Conservation (phyloP, 768 basidiomycete species). For the Serendipita sp. region DNA sequence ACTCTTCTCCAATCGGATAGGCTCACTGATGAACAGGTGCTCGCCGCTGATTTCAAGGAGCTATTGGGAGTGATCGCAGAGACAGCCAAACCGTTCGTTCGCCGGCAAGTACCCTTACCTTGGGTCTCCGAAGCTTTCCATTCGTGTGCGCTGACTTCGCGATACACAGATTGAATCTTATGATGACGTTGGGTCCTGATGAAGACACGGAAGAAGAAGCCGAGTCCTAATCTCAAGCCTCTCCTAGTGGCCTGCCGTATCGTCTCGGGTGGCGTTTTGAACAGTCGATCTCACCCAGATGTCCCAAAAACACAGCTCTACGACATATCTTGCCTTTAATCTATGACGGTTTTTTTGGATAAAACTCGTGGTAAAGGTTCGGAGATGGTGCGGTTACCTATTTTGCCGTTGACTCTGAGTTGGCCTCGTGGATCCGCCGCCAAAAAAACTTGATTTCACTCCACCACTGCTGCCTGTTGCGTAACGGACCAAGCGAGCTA, state of each 20-base stretch:
- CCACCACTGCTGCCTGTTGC: conserved; percentile 1
- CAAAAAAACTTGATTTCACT: background rate
- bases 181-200: conserved; percentile 41
- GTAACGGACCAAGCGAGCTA: background rate
- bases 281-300: background rate
- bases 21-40: conserved; percentile 61
- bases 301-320: no score
- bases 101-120: conserved; percentile 34
- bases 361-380: background rate
- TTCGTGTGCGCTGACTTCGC: background rate
- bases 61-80: conserved; percentile 36
- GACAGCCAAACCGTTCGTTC: conserved; percentile 60
- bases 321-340: background rate
- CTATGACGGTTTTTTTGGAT: background rate
- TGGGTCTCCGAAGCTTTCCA: conserved; percentile 3
- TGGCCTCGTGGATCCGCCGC: background rate
- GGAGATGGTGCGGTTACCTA: background rate
- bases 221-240: conserved; percentile 7
- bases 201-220: conserved; percentile 18
- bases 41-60: conserved; percentile 48
- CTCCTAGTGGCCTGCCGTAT: background rate
- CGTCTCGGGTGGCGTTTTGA: background rate
- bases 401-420: background rate
- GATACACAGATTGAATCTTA: conserved; percentile 43
- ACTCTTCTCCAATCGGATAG: conserved; percentile 22